These are phyloP conservation scores for Lablab purpureus DNA, from an alignment of 306 rosid species.

Conservation along the genomic window DNA sequence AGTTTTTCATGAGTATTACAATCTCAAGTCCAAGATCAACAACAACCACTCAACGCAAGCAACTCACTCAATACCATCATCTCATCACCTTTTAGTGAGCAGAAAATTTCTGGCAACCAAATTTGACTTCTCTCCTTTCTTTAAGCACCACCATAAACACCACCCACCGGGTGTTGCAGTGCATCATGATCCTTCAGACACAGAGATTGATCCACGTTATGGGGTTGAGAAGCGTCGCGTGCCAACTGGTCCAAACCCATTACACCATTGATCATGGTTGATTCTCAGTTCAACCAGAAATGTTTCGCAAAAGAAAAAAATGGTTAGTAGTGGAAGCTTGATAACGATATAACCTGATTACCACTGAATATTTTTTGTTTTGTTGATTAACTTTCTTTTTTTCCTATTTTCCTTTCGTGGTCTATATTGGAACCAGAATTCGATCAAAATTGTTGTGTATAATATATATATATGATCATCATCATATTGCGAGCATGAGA, in stretches of 20 bases:
- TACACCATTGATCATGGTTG: slow-evolving; percentile 73
- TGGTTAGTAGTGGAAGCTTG: slow-evolving; percentile 57
- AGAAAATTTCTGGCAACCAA: slow-evolving; percentile 82
- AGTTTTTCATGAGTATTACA: slow-evolving; percentile 63
- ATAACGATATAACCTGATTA: slow-evolving; percentile 31
- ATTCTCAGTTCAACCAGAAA: slow-evolving; percentile 15
- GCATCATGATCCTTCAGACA: slow-evolving; percentile 43
- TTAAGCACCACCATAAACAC: slow-evolving; percentile 45
- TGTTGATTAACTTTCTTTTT: slow-evolving; percentile 20
- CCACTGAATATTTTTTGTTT: slow-evolving; percentile 28
- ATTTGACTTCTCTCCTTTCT: slow-evolving; percentile 79
- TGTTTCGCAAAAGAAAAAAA: slow-evolving; percentile 21
- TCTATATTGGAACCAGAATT: slow-evolving; percentile 34
- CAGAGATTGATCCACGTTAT: slow-evolving; percentile 81
- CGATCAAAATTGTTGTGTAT: slow-evolving; percentile 41
- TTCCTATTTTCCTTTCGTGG: neutral
- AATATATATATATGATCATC: slow-evolving; percentile 7
- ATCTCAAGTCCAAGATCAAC: slow-evolving; percentile 61
- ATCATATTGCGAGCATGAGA: slow-evolving; percentile 33
- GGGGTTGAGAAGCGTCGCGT: slow-evolving; percentile 92
- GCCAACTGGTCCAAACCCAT: slow-evolving; percentile 95
- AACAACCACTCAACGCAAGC: slow-evolving; percentile 50
- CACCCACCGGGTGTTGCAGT: slow-evolving; percentile 21
- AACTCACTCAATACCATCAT: slow-evolving; percentile 28
- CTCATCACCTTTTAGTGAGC: slow-evolving; percentile 46